Percentiles rank a stretch among this genome's conserved stretches.
phyloP scores from a whole-genome alignment of 2,329 filamentous ascomycete species.

The Diplodia sapinea region DNA sequence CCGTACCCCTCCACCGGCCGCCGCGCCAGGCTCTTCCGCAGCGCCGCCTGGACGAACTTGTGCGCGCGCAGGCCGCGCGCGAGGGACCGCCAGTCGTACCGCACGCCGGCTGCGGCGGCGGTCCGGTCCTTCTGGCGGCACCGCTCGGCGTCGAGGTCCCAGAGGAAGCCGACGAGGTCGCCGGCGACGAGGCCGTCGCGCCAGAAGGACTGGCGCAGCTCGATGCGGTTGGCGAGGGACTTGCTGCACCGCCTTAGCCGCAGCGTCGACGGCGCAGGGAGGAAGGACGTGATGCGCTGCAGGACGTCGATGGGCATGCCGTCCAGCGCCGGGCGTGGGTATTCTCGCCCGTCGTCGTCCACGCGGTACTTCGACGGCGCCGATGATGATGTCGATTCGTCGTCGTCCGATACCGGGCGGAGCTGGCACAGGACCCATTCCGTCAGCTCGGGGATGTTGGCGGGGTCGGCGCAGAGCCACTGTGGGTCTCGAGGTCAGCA shows the following conservation, averaged over 20 bases:
- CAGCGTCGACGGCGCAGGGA: neutral
- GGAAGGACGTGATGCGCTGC: conserved; percentile 4
- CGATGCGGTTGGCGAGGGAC: neutral
- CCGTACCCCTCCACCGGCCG: conserved; percentile 14
- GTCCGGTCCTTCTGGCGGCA: conserved; percentile 1
- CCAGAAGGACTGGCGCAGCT: conserved; percentile 18
- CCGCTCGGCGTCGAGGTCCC: conserved; percentile 4
- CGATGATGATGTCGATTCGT: neutral
- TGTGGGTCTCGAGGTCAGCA: neutral
- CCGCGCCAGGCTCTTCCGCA: neutral
- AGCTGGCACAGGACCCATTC: conserved; percentile 18
- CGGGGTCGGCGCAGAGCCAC: conserved; percentile 24
- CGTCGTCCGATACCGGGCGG: conserved; percentile 1
- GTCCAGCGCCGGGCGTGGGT: conserved; percentile 20
- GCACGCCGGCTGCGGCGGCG: neutral
- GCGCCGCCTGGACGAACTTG: conserved; percentile 17
- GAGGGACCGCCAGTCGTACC: conserved; percentile 2
- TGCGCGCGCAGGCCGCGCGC: conserved; percentile 12
- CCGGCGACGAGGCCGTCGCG: conserved; percentile 14
- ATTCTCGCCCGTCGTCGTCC: neutral
- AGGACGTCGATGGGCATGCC: conserved; percentile 22
- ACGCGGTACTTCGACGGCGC: neutral
- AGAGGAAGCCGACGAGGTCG: conserved; percentile 14
- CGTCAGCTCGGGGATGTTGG: conserved; percentile 12
- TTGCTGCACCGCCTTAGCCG: conserved; percentile 11